Conservation (phyloP, 2,329 filamentous ascomycete species). For the Cadophora sp. region DNA sequence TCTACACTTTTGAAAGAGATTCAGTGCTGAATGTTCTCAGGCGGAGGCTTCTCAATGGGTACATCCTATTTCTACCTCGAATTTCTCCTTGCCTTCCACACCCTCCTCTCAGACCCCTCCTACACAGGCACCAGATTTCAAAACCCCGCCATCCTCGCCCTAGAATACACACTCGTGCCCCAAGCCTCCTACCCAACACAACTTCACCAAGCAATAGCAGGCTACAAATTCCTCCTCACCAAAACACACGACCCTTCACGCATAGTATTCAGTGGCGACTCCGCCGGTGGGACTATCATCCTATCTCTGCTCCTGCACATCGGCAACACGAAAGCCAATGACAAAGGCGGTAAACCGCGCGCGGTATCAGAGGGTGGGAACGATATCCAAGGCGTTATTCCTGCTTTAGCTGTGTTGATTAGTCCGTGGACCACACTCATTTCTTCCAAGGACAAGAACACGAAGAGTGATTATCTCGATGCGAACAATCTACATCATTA, state of each 20-base stretch:
- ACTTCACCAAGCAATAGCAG: constrained; percentile 26
- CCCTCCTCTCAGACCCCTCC: constrained; percentile 54
- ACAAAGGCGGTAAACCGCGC: background rate
- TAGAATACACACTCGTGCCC: constrained; percentile 47
- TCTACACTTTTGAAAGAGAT: background rate
- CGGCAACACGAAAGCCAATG: constrained; percentile 42
- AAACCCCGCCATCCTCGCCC: constrained; percentile 79
- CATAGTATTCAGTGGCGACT: constrained; percentile 79
- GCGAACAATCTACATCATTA: constrained; percentile 70
- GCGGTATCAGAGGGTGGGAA: constrained; percentile 5
- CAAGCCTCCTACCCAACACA: constrained; percentile 29
- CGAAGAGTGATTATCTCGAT: constrained; percentile 77
- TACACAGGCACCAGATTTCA: constrained; percentile 66
- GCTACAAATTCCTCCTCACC: constrained; percentile 24
- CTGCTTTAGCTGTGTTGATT: constrained; percentile 73
- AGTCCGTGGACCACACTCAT: constrained; percentile 82
- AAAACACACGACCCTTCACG: constrained; percentile 60
- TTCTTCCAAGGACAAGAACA: constrained; percentile 71
- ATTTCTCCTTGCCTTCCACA: constrained; percentile 76
- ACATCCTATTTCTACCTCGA: constrained; percentile 85
- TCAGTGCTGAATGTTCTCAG: constrained; percentile 47
- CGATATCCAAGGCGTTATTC: constrained; percentile 41
- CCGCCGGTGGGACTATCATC: constrained; percentile 77
- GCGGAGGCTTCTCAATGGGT: constrained; percentile 85
- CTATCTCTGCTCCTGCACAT: constrained; percentile 76